A percentile compares a stretch with the other conserved stretches of the same genome.
These are phyloP conservation scores for Rhizopus arrhizus DNA, from an alignment of 371 early-diverging fungal genomes.

Conservation along the genomic window DNA sequence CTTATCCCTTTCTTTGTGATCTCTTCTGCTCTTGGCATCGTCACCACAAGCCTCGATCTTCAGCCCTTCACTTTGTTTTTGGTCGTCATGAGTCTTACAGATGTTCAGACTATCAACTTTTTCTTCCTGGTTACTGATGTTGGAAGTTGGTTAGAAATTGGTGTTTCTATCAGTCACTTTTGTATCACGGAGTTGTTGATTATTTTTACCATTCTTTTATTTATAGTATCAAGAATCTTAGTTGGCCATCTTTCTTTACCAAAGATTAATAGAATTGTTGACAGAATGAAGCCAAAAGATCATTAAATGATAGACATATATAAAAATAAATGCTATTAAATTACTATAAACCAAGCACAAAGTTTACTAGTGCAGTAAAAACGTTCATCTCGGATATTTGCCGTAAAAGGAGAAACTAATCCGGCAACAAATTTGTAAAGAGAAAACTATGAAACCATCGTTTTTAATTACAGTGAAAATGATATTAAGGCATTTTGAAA, in stretches of 20 bases:
- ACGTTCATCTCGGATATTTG: not conserved
- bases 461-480: too few relatives aligned
- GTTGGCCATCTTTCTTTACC: slow-evolving; percentile 55
- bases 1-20: slow-evolving; percentile 91
- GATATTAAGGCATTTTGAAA: too few relatives aligned
- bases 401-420: too few relatives aligned
- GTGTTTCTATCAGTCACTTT: slow-evolving; percentile 91
- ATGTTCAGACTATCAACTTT: slow-evolving; percentile 94
- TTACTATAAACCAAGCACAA: not conserved
- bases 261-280: slow-evolving; percentile 15
- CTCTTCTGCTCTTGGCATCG: slow-evolving; percentile 77
- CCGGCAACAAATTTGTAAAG: too few relatives aligned
- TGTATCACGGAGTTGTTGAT: slow-evolving; percentile 85
- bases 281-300: slow-evolving; percentile 25
- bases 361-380: not conserved
- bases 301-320: not conserved
- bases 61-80: slow-evolving; percentile 85
- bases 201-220: slow-evolving; percentile 75
- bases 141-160: slow-evolving; percentile 96
- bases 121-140: slow-evolving; percentile 91
- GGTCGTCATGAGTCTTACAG: slow-evolving; percentile 81
- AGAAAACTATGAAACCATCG: too few relatives aligned
- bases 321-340: not conserved
- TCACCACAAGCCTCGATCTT: slow-evolving; percentile 72
- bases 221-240: slow-evolving; percentile 61